phyloP scores from a whole-genome alignment of 23 red algal species.

The Agarophyton chilense region DNA sequence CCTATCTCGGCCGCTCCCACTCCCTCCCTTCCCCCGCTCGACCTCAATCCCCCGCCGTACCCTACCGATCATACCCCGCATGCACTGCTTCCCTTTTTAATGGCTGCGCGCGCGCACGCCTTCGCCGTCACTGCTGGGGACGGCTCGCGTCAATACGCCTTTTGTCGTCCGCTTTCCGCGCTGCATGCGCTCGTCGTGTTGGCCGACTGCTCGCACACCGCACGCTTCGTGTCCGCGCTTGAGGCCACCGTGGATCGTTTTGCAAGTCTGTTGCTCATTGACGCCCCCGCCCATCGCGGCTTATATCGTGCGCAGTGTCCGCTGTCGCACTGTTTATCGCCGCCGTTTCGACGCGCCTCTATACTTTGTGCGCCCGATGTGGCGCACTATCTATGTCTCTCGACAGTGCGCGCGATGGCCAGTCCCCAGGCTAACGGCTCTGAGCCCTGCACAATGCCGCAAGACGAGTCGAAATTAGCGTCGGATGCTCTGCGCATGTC shows the following conservation, averaged over 20 bases:
- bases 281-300: background rate
- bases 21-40: background rate
- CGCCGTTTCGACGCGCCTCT: background rate
- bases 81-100: constrained; percentile 12
- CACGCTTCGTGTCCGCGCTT: constrained; percentile 45
- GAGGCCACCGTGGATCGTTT: constrained; percentile 17
- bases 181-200: constrained; percentile 37
- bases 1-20: no score
- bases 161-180: constrained; percentile 27
- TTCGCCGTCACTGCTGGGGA: constrained; percentile 38
- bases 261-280: background rate
- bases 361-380: background rate
- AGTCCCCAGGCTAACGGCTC: background rate
- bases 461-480: no score
- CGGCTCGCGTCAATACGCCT: constrained; percentile 52
- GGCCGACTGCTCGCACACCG: background rate
- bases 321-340: background rate
- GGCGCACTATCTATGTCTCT: background rate
- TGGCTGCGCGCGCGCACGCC: background rate
- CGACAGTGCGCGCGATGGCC: background rate
- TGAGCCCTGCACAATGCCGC: no score
- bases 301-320: background rate
- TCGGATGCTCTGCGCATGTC: background rate
- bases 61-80: background rate
- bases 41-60: background rate